Base-by-base conservation (phyloP, 805 yeast species). In the Yamadazyma tumulicola region DNA sequence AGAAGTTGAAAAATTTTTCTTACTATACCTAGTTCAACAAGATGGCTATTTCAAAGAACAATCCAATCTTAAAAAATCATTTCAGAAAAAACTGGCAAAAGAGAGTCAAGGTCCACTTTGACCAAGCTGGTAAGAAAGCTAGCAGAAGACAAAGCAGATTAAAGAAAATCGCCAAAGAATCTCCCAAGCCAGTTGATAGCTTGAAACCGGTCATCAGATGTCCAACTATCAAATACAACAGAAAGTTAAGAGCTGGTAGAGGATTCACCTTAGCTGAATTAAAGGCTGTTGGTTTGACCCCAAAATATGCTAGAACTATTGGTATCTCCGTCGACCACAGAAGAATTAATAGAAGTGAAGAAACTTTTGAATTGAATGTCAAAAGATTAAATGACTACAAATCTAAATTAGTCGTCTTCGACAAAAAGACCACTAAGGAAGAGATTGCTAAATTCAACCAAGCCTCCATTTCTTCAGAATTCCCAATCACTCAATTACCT, bases 81-180 rank as follows among this genome's bases (percentile, higher is more conserved):
- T 91, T 91, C 95, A 85, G 97, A 81, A 91, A 91, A 86, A 91
- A 91, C 95, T 93, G 98, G 98, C 97, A 93, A 79, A 95, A 87
- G 75, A 86, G 97, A 69, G 99, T 93, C 81, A 86, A 79, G 72
- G 96, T 87, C 64, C 98, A 94, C 88, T 85, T 93, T 69, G 97
- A 93, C 91, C 98, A 93, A 81, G 96, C 98, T 67, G 98, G 98
- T 72, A 88, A 91, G 83, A 93, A 93, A 83, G 88, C 75, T 64
- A 81, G 95, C 52, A 88, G 98, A 83, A 85, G 98, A 78, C 77
- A 75, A 55, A 84, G 96, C 55, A 87, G 98, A 77, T 83, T 85
- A 67, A 61, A 82, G 60, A 89, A 85, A 79, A 95, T 96, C 59
- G 96, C 96, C 60, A 75, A 75, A 68, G 73, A 83, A 59, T 97